Conservation (phyloP, 495 filamentous ascomycete species). For the Hypoxylon intermedium region DNA sequence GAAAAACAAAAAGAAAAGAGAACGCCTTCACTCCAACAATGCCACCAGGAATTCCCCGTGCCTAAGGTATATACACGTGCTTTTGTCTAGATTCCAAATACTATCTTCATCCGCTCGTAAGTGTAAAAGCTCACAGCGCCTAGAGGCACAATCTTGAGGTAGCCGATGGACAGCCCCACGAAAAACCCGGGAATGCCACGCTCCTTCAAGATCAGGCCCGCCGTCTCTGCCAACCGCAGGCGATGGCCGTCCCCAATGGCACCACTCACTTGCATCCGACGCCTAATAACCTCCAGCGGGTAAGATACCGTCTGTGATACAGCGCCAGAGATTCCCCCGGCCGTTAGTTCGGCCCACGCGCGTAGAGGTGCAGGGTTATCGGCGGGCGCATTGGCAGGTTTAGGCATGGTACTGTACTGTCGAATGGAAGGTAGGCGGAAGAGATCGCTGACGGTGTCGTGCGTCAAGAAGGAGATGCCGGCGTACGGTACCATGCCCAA, state of each 20-base stretch:
- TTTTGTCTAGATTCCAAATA: constrained; percentile 69
- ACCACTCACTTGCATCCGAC: constrained; percentile 95
- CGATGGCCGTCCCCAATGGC: constrained; percentile 88
- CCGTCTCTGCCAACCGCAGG: constrained; percentile 80
- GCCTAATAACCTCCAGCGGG: constrained; percentile 87
- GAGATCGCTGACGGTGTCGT: constrained; percentile 84
- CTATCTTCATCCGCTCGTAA: constrained; percentile 83
- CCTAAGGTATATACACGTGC: constrained; percentile 7
- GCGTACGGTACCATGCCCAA: constrained; percentile 96
- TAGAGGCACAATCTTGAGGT: constrained; percentile 93
- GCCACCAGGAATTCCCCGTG: constrained; percentile 10
- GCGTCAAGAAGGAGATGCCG: constrained; percentile 94
- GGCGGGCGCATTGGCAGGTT: constrained; percentile 50
- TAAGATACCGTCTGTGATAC: constrained; percentile 92
- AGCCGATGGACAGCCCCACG: constrained; percentile 92
- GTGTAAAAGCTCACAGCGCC: constrained; percentile 75
- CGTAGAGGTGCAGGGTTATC: constrained; percentile 70
- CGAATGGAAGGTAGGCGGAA: constrained; percentile 71
- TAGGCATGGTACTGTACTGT: constrained; percentile 67
- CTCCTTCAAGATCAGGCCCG: constrained; percentile 73
- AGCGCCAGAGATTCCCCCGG: constrained; percentile 84
- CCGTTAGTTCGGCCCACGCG: constrained; percentile 81
- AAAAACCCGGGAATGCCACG: constrained; percentile 84
- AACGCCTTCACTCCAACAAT: constrained; percentile 35
- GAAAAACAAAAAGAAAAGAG: too few relatives aligned